Conservation (phyloP, 2,329 filamentous ascomycete genomes). For the Alternaria ventricosa region DNA sequence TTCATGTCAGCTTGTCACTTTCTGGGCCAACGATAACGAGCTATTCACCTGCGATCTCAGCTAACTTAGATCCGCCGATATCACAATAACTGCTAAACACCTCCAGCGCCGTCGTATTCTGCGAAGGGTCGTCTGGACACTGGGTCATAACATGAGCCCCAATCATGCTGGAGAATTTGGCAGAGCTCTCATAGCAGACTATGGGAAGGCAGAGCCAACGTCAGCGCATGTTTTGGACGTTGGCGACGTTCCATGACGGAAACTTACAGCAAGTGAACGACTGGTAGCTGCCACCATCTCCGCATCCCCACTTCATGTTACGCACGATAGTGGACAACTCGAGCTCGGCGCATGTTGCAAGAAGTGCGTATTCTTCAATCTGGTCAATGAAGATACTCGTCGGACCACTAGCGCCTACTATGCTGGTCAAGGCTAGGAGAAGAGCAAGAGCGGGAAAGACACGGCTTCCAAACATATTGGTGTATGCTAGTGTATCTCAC, state of each 20-base stretch:
- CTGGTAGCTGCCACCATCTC: not conserved
- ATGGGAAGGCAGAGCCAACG: not conserved
- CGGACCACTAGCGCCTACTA: not conserved
- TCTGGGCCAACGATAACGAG: not conserved
- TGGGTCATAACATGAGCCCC: not conserved
- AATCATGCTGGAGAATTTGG: conserved; percentile 5
- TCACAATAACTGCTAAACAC: not conserved
- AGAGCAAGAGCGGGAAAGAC: not conserved
- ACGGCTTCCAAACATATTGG: not conserved
- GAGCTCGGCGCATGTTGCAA: not conserved
- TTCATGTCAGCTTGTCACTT: not conserved
- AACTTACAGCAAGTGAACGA: conserved; percentile 2
- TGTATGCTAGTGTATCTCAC: not conserved
- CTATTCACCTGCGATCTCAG: not conserved
- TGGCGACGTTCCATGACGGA: not conserved
- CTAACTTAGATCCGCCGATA: not conserved
- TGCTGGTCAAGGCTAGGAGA: not conserved
- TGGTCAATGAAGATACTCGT: not conserved
- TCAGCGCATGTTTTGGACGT: not conserved
- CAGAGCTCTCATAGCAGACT: conserved; percentile 5
- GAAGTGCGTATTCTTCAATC: not conserved
- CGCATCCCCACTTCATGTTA: not conserved
- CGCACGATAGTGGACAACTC: not conserved
- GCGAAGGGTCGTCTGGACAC: not conserved
- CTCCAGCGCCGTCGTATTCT: not conserved